Percentiles rank a stretch among this genome's conserved stretches.
Evolutionary conservation across 805 yeast genomes (phyloP).

Genomic region (Hanseniaspora occidentalis): DNA sequence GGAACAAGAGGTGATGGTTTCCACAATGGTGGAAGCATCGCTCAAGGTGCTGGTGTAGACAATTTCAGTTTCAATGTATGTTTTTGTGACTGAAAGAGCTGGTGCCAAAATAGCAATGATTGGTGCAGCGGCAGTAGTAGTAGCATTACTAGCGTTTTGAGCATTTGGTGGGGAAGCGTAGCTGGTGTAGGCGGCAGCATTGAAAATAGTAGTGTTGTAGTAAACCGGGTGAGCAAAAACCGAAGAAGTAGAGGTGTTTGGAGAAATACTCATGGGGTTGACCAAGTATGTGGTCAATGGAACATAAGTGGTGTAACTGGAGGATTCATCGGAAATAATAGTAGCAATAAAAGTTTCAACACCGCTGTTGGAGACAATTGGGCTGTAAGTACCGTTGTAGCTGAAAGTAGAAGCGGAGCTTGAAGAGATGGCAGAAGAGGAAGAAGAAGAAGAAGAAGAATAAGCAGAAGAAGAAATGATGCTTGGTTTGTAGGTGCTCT

Average conservation of each 20-base stretch:
- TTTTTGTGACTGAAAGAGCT: slow-evolving; percentile 2
- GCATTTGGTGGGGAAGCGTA: neutral
- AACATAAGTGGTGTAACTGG: slow-evolving; percentile 4
- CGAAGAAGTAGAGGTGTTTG: slow-evolving; percentile 1
- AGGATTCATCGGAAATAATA: neutral
- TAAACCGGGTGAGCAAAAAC: neutral
- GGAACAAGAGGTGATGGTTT: slow-evolving; percentile 7
- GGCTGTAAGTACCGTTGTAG: too few species aligned
- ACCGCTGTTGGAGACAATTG: neutral
- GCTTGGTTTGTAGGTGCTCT: too few species aligned
- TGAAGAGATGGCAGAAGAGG: neutral
- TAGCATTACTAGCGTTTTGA: slow-evolving; percentile 7
- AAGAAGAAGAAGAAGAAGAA: neutral
- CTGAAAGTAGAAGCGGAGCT: too few species aligned
- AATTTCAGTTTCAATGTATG: neutral
- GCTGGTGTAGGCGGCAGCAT: slow-evolving; percentile 1
- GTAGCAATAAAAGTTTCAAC: slow-evolving; percentile 5
- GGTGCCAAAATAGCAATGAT: slow-evolving; percentile 1
- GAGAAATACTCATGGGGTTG: too few species aligned
- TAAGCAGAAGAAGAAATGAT: slow-evolving; percentile 3
- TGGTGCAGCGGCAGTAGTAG: slow-evolving; percentile 6
- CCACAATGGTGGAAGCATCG: slow-evolving; percentile 1
- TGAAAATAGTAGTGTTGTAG: neutral
- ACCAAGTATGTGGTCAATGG: neutral
- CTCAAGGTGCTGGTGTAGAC: slow-evolving; percentile 1